These are phyloP conservation scores for Lagerstroemia speciosa DNA, from an alignment of 345 rosid species.

Conservation along the genomic window DNA sequence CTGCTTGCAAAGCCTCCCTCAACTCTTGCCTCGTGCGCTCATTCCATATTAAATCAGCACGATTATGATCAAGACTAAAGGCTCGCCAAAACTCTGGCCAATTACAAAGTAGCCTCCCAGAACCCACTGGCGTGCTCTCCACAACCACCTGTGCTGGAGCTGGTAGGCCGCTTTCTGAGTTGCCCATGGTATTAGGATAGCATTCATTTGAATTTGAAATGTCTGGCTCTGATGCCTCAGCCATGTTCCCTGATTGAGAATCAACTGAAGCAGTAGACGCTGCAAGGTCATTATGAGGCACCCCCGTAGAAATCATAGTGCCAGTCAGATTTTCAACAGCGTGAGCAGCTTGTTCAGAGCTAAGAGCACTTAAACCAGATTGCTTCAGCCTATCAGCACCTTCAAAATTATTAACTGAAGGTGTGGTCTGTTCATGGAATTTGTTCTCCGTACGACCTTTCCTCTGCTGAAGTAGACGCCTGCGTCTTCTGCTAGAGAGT, in stretches of 20 bases:
- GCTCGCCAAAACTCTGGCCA: conserved; percentile 99
- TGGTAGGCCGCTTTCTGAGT: conserved; percentile 54
- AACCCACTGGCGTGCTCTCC: conserved; percentile 88
- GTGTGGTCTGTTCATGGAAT: conserved; percentile 52
- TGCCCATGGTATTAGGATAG: conserved; percentile 35
- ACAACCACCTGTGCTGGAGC: conserved; percentile 98
- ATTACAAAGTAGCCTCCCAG: conserved; percentile 82
- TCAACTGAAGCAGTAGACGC: conserved; percentile 27
- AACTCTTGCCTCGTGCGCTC: conserved; percentile 97
- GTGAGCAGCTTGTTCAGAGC: conserved; percentile 14
- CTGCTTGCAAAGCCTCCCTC: conserved; percentile 93
- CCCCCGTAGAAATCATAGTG: conserved; percentile 33
- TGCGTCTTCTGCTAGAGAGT: conserved; percentile 63
- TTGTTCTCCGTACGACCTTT: conserved; percentile 59
- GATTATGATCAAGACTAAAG: conserved; percentile 95
- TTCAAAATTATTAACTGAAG: conserved; percentile 47
- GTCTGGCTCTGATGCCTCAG: conserved; percentile 39
- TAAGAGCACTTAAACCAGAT: conserved; percentile 25
- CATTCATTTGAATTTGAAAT: conserved; percentile 34
- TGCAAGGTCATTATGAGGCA: conserved; percentile 42
- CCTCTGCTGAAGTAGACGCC: conserved; percentile 81
- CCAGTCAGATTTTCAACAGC: conserved; percentile 38
- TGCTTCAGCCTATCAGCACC: conserved; percentile 44
- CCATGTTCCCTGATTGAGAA: conserved; percentile 27
- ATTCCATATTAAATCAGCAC: conserved; percentile 98